These are phyloP conservation scores for Asterophora lycoperdoides DNA, from an alignment of 768 basidiomycete species.

Conservation along the genomic window DNA sequence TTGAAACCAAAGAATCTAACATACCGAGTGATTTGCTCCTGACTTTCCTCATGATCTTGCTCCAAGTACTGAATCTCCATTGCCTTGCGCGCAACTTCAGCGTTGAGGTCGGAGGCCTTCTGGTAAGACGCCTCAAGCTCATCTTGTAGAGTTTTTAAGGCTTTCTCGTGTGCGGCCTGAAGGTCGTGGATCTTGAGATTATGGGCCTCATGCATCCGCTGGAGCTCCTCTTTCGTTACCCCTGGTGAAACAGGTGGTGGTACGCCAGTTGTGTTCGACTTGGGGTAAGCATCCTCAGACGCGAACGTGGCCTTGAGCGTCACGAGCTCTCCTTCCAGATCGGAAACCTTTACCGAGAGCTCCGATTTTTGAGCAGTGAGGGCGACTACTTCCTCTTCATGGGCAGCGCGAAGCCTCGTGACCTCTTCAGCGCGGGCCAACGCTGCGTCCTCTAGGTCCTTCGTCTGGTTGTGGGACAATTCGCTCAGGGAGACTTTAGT, in stretches of 20 bases:
- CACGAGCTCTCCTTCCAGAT: constrained; percentile 74
- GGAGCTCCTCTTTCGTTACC: constrained; percentile 74
- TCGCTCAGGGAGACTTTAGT: constrained; percentile 70
- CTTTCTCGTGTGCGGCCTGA: constrained; percentile 61
- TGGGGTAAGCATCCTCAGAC: constrained; percentile 46
- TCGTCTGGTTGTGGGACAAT: constrained; percentile 63
- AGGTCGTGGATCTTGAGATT: constrained; percentile 76
- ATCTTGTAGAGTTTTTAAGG: constrained; percentile 45
- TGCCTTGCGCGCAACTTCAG: constrained; percentile 61
- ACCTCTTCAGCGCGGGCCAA: constrained; percentile 66
- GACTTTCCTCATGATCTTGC: constrained; percentile 71
- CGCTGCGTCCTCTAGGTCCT: constrained; percentile 75
- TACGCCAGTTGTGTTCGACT: constrained; percentile 48
- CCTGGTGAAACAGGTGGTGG: constrained; percentile 38
- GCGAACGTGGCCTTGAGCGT: constrained; percentile 55
- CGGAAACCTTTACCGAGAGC: constrained; percentile 58
- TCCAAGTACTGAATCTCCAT: constrained; percentile 83
- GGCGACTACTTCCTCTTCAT: constrained; percentile 57
- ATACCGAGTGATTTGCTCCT: constrained; percentile 77
- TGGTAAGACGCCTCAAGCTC: constrained; percentile 51
- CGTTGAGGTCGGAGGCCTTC: constrained; percentile 51
- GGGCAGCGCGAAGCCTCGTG: constrained; percentile 51
- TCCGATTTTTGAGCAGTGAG: constrained; percentile 60
- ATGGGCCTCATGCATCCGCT: constrained; percentile 78
- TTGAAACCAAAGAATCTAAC: constrained; percentile 58